Conservation (phyloP, 2,329 filamentous ascomycete species). For the Xylaria polymorpha region DNA sequence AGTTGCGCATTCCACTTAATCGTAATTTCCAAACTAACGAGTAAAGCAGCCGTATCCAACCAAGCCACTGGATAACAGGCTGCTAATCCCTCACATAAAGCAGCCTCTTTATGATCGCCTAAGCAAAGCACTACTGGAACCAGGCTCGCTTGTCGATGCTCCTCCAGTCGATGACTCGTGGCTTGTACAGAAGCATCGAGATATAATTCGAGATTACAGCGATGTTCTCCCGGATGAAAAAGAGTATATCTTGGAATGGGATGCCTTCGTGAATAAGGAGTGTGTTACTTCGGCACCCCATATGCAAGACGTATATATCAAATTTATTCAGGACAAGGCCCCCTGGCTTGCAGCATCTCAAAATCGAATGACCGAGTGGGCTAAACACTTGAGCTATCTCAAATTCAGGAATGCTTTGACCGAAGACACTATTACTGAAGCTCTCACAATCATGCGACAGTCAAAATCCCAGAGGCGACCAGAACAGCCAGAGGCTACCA, state of each 20-base stretch:
- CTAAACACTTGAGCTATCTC: constrained; percentile 65
- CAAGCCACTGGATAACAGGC: constrained; percentile 49
- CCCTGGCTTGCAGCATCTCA: constrained; percentile 63
- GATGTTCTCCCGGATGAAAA: constrained; percentile 66
- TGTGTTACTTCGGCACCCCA: constrained; percentile 64
- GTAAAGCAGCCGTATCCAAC: constrained; percentile 35
- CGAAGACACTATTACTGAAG: constrained; percentile 57
- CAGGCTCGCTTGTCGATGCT: constrained; percentile 60
- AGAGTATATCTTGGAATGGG: constrained; percentile 70
- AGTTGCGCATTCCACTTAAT: not conserved
- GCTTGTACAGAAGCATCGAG: constrained; percentile 69
- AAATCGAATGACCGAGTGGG: constrained; percentile 64
- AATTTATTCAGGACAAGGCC: constrained; percentile 63
- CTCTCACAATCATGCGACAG: constrained; percentile 57
- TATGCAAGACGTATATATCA: constrained; percentile 63
- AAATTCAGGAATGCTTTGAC: constrained; percentile 61
- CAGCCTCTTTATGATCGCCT: constrained; percentile 68
- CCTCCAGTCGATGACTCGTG: constrained; percentile 61
- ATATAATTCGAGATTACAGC: constrained; percentile 67
- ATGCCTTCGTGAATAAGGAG: constrained; percentile 64
- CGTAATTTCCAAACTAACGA: constrained; percentile 28
- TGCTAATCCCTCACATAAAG: constrained; percentile 61
- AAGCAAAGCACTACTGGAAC: constrained; percentile 63
- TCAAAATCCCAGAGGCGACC: constrained; percentile 52
- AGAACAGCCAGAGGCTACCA: constrained; percentile 42